Conservation (phyloP, 106 monocot species). For the Phalaenopsis equestris region DNA sequence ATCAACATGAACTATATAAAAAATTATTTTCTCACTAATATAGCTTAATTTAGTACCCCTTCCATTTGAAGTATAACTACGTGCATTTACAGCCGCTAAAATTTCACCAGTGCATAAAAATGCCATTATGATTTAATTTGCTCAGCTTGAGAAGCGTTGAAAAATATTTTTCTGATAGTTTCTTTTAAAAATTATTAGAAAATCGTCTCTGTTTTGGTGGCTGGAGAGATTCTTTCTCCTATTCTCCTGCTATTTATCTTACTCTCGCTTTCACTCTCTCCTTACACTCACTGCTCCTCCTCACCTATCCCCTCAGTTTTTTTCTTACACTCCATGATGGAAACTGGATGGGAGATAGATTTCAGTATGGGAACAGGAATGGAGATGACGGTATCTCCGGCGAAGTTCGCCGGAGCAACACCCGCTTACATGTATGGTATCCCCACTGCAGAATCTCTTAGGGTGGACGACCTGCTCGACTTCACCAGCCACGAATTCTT, state of each 20-base stretch:
- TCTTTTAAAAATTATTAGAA: too few species aligned
- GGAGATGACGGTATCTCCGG: neutral
- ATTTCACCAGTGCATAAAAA: too few species aligned
- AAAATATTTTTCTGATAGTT: too few species aligned
- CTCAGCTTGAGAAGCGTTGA: too few species aligned
- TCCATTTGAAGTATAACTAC: too few species aligned
- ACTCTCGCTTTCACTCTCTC: neutral
- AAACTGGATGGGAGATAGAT: constrained; percentile 41
- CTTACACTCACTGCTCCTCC: neutral
- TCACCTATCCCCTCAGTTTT: neutral
- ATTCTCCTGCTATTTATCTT: constrained; percentile 3
- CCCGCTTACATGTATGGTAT: constrained; percentile 37
- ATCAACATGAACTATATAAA: too few species aligned
- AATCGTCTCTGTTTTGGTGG: neutral
- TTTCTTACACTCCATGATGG: constrained; percentile 14
- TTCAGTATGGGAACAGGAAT: constrained; percentile 8
- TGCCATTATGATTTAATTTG: too few species aligned
- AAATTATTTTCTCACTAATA: too few species aligned
- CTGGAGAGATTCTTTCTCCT: neutral
- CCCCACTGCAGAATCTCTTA: constrained; percentile 35
- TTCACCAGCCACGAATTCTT: constrained; percentile 53
- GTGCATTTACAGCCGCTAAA: too few species aligned
- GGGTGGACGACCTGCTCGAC: constrained; percentile 66
- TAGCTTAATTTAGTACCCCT: too few species aligned
- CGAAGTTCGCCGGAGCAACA: neutral